Conservation (phyloP, 225 moss, liverwort and hornwort species). For the Marchantia polymorpha region DNA sequence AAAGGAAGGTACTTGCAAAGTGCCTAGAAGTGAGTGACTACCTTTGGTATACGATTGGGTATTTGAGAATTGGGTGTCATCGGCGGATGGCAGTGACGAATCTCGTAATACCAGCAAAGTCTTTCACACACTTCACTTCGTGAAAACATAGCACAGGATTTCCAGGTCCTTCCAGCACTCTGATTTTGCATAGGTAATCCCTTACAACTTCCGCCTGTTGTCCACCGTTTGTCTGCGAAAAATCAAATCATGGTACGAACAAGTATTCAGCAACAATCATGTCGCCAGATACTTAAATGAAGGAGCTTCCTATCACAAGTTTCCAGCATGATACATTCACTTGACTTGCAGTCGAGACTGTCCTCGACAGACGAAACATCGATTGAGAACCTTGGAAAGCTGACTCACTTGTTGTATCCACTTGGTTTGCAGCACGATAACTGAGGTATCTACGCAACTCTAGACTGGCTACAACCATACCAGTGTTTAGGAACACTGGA, state of each 20-base stretch:
- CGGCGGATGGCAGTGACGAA: conserved; percentile 84
- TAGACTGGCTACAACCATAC: neutral
- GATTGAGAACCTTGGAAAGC: neutral
- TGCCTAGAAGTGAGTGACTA: neutral
- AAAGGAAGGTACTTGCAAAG: neutral
- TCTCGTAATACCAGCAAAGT: conserved; percentile 72
- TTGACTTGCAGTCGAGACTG: no score
- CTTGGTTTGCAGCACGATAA: neutral
- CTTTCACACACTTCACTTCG: conserved; percentile 64
- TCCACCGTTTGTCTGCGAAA: conserved; percentile 83
- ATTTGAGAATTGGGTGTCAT: conserved; percentile 24
- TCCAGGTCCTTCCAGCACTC: conserved; percentile 51
- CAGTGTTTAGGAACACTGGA: neutral
- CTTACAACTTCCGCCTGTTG: conserved; percentile 69
- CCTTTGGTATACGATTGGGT: neutral
- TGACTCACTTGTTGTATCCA: neutral
- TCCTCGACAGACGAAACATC: neutral
- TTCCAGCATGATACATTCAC: no score
- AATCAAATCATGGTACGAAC: neutral
- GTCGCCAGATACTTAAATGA: no score
- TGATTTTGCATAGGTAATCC: conserved; percentile 57
- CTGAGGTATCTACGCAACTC: neutral
- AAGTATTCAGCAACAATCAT: neutral
- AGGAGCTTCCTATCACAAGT: neutral
- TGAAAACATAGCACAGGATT: conserved; percentile 58